Base-by-base conservation (phyloP, 139 green algal genomes). In the Chlorella vulgaris region DNA sequence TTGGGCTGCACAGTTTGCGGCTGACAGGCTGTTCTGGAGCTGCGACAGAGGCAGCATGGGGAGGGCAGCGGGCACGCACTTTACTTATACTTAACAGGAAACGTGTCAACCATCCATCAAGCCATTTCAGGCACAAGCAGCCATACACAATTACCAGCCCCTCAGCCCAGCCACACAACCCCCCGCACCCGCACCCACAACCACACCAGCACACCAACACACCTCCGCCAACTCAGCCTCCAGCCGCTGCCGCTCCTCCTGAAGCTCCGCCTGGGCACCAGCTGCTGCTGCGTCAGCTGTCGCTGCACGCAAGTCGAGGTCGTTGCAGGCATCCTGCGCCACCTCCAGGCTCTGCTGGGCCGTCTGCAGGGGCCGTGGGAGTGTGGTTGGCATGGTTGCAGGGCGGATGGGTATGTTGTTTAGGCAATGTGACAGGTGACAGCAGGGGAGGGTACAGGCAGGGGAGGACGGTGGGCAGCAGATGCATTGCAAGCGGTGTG, bases 321-420 rank as follows among this genome's bases (percentile, higher is more conserved):
- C 66, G 35, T 76, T 83, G 66, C 78, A 83, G 5, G 65, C 78
- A 47, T 83, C 78, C 50, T 83, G 78, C 26, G 78, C 65, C 26
- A 75, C 68, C 36, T 74, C 63, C 65, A 83, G 78, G 50, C 51
- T 61, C 66, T 68, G 39, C 66, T 68, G 63, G 6, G 53, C 69
- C 4, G 78, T 71, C 78, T 83, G 78, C 51, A 83, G 19, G 26
- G 5, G 71, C 18, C 28, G 22, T 8, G n/a, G 22, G 55, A 58
- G 47, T n/a, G n/a, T n/a, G n/a, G 47, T 24, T 10, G 47, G 47
- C 13, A 55, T 10, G 10, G 47, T 24, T 55, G 13, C 13, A 10
- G 47, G 47, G 15, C 15, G 47, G 47, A 55, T 55, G 47, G 15
- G 47, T 15, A 24, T 10, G 47, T 24, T 10, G 47, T 10, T 55